Evolutionary conservation across 768 basidiomycete species (phyloP), one percentile per base, ranked within the genome.

Genomic region (Lentinula edodes): DNA sequence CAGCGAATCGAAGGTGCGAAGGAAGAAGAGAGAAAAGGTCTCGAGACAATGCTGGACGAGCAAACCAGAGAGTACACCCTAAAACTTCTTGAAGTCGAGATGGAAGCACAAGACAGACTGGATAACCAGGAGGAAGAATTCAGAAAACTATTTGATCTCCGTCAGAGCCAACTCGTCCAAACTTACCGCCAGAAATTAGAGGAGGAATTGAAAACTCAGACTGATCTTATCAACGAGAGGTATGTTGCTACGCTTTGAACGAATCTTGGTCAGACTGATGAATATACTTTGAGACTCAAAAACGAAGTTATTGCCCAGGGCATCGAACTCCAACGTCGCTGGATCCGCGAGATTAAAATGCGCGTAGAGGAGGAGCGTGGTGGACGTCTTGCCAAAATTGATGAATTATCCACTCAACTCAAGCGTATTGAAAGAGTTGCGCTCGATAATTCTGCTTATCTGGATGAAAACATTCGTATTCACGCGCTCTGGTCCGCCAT

Each of bases 231-330:
- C 72, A 95, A 98, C 72, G 87, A 98, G 76, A 87, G 96, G 95
- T 95, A 68, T 63, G 83, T 58, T 23, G 6, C 35, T 41, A 15
- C 5, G 28, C 28, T 28, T 9, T 41, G 23, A 43, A 56, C 41
- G 54, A 15, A 7, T 2, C 7, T 12, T 56, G 18, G 5, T 5
- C 20, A 16, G 13, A 38, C 8, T 38, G 38, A 43, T 8, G 16
- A 23, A 18, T 13, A n/a, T 51, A 20, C 36, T 56, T 58, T 6
- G 68, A 97, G 95, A 45, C 80, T 99, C 62, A 91, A 89, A 72
- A 93, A 96, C 71, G 95, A 96, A 72, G 93, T 98, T 58, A 83
- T 98, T 55, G 90, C 95, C 3, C 95, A 98, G 72, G 97, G 95
- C 16, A 94, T 99, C 68, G 97, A 98, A 75, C 86, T 98, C 23